A percentile compares a stretch with the other conserved stretches of the same genome.
Evolutionary conservation across 1,284 basidiomycete species (phyloP).

Genomic region (Tylopilus sp.): DNA sequence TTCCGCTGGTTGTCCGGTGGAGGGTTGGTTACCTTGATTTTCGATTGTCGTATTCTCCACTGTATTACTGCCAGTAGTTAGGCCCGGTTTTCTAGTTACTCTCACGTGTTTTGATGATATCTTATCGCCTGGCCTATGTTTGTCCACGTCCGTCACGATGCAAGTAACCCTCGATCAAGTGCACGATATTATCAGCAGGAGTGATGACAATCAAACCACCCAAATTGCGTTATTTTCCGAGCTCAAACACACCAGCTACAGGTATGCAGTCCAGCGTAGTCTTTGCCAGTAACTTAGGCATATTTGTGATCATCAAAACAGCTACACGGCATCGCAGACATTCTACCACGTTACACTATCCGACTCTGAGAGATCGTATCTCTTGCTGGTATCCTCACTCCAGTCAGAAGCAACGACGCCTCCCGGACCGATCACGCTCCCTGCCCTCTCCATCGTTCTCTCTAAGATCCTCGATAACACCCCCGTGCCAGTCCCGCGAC

Average conservation of each 20-base stretch:
- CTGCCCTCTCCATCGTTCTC: constrained; percentile 34
- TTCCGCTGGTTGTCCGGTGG: no score
- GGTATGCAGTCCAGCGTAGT: constrained; percentile 25
- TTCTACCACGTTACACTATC: constrained; percentile 33
- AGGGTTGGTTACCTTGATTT: no score
- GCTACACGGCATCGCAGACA: constrained; percentile 31
- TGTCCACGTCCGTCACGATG: constrained; percentile 8
- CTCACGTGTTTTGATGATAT: no score
- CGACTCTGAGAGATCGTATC: constrained; percentile 28
- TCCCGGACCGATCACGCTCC: constrained; percentile 27
- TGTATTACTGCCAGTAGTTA: no score
- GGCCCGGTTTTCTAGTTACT: no score
- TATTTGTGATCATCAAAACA: constrained; percentile 9
- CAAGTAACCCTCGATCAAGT: constrained; percentile 32
- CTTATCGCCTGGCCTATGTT: no score
- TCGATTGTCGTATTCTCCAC: no score
- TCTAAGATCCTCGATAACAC: constrained; percentile 35
- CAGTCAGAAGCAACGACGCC: not conserved
- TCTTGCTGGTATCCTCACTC: constrained; percentile 34
- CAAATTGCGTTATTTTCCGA: constrained; percentile 31
- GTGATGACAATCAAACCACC: constrained; percentile 21
- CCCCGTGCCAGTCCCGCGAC: constrained; percentile 39
- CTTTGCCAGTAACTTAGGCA: no score
- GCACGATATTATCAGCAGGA: constrained; percentile 32
- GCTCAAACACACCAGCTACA: constrained; percentile 34